Base-by-base conservation (phyloP, 345 rosid species). In the Aquilaria malaccensis region DNA sequence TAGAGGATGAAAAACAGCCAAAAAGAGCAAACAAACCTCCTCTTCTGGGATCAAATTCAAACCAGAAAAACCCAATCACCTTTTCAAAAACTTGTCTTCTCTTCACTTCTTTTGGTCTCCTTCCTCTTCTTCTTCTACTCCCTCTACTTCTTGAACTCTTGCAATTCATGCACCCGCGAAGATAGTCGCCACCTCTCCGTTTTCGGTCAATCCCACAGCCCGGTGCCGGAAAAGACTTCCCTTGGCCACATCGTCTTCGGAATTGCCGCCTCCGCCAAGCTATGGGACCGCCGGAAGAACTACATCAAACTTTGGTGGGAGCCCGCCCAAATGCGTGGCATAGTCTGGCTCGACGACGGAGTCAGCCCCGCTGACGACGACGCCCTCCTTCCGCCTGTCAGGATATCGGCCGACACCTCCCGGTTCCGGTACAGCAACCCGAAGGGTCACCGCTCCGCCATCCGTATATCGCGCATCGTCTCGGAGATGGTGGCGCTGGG, bases 271-370 rank as follows among this genome's bases (percentile, higher is more conserved):
- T 85, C 92, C 0, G 64, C 92, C 2, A 73, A 74, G 1, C 72
- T 83, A 11, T 85, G 96, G 92, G 59, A 74, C 29, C 75, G 62
- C 10, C 67, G 96, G 6, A 83, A 69, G 67, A 65, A 83, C 41
- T 88, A 85, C 68, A 64, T 83, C 56, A 85, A 83, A 70, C 63
- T 76, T 37, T 85, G 96, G 96, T 85, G 89, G 86, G 72, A 63
- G 55, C 81, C 81, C 1, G 45, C 68, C 11, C 43, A 53, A 13
- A 85, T 78, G 89, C 72, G 80, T 1, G 96, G 88, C n/a, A 30
- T 73, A 53, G 86, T 85, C 37, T 88, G 96, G 96, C 60, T 84
- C 11, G 85, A 88, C 69, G 59, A 59, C 48, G 71, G 50, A 31
- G 56, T 75, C 2, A 45, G 58, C 7, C 43, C 43, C 55, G 41